phyloP scores from a whole-genome alignment of 2,329 filamentous ascomycete species.

The Aphanocladium album region DNA sequence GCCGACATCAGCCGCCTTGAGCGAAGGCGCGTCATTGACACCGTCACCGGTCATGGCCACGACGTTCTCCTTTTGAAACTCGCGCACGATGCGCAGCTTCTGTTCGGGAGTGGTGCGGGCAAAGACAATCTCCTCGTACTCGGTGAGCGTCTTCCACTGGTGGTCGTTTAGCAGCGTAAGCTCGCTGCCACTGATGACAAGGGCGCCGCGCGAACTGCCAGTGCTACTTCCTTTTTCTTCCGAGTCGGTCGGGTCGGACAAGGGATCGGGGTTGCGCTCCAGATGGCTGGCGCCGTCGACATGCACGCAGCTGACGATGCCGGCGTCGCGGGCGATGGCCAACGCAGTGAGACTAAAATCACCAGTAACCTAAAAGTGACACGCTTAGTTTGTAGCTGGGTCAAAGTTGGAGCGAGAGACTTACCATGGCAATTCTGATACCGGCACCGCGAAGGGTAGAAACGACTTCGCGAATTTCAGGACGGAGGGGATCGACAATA shows the following conservation, averaged over 20 bases:
- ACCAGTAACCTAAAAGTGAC: conserved; percentile 56
- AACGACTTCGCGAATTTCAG: conserved; percentile 65
- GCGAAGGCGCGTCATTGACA: conserved; percentile 78
- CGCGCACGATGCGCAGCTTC: conserved; percentile 73
- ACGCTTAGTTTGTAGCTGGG: background rate
- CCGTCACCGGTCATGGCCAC: conserved; percentile 85
- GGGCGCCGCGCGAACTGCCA: conserved; percentile 34
- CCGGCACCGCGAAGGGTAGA: conserved; percentile 63
- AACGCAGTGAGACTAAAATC: conserved; percentile 72
- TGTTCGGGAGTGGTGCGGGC: conserved; percentile 73
- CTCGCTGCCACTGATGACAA: conserved; percentile 62
- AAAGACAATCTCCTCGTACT: conserved; percentile 69
- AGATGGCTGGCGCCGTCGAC: conserved; percentile 53
- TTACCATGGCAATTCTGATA: conserved; percentile 72
- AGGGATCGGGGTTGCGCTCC: conserved; percentile 25
- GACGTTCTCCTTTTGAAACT: conserved; percentile 62
- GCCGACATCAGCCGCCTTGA: conserved; percentile 74
- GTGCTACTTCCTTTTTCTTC: conserved; percentile 19
- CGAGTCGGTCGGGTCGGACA: conserved; percentile 15
- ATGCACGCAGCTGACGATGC: conserved; percentile 56
- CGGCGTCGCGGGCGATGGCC: conserved; percentile 67
- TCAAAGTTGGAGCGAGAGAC: background rate
- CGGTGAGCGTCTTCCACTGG: conserved; percentile 62
- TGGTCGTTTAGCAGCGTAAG: conserved; percentile 59
- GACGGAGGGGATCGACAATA: conserved; percentile 72